Base-by-base conservation (phyloP, 106 monocot genomes). In the Narthecium ossifragum region DNA sequence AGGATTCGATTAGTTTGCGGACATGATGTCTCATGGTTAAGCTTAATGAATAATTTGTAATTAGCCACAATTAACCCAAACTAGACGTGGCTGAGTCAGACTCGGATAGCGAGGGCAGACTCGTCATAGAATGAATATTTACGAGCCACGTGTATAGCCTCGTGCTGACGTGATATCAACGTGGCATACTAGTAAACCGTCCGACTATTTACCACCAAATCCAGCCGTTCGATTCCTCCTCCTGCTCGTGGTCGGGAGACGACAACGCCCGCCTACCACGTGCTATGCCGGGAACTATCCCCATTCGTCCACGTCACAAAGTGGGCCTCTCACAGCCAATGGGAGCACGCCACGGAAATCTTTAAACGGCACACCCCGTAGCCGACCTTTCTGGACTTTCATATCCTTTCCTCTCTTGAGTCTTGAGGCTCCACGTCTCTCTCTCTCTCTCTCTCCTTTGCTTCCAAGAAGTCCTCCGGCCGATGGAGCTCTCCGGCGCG, bases 261-360 rank as follows among this genome's bases (percentile, higher is more conserved):
- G 43, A 18, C 43, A 43, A 43, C 43, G 9, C 14, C 43, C 6
- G 18, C 14, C 43, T 13, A 17, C 43, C 43, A 43, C 43, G 43
- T 17, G 43, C 43, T 43, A 4, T 43, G 43, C 12, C 23, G 4
- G 22, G 49, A 49, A 20, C 1, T 23, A 8, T 20, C 17, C 17
- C 49, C 49, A 49, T 49, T 49, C 22, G 49, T 24, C 49, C 49
- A 49, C 49, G 23, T 43, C 43, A 43, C 18, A 6, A n/a, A n/a
- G n/a, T n/a, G n/a, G n/a, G n/a, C n/a, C n/a, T n/a, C n/a, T 18
- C 4, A 43, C 18, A 43, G 18, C 43, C 43, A 43, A 43, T 49
- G 3, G 49, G 3, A 3, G 21, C 34, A 0, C 12, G 18, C 32
- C 33, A 22, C 14, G 2, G 2, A 34, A 8, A 33, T 57, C 20